Conservation (phyloP, 2,329 filamentous ascomycete species). For the Xylariaceae sp. region DNA sequence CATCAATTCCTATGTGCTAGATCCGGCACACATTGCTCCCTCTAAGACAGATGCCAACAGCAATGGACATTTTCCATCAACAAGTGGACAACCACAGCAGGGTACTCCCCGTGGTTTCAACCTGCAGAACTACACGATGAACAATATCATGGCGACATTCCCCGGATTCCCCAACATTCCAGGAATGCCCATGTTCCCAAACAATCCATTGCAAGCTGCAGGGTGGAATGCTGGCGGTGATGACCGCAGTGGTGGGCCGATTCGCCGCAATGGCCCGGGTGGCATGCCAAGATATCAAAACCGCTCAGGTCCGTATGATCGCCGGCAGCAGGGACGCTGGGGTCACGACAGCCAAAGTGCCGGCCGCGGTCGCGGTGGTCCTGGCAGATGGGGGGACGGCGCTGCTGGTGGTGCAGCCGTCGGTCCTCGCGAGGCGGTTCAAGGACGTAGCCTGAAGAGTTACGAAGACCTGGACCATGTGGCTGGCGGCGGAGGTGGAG, state of each 20-base stretch:
- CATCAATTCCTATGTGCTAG: constrained; percentile 90
- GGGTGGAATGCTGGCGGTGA: constrained; percentile 49
- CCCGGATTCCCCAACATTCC: constrained; percentile 60
- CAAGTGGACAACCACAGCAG: constrained; percentile 68
- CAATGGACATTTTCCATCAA: constrained; percentile 88
- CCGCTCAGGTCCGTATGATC: constrained; percentile 70
- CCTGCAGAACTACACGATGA: constrained; percentile 66
- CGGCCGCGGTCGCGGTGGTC: constrained; percentile 48
- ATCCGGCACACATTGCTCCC: constrained; percentile 90
- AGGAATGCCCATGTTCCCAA: constrained; percentile 39
- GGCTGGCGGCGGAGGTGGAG: constrained; percentile 67
- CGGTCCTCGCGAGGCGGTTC: constrained; percentile 85
- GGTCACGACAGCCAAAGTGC: constrained; percentile 47
- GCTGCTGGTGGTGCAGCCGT: constrained; percentile 71
- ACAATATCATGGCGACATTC: constrained; percentile 54
- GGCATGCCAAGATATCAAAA: constrained; percentile 54
- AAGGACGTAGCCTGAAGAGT: constrained; percentile 88
- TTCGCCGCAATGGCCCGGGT: constrained; percentile 61
- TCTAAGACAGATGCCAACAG: constrained; percentile 91
- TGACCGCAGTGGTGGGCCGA: constrained; percentile 59
- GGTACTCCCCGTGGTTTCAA: constrained; percentile 93
- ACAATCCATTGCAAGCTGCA: constrained; percentile 39
- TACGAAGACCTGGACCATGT: constrained; percentile 96
- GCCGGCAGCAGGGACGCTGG: constrained; percentile 54
- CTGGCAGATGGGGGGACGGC: constrained; percentile 67